A percentile compares a stretch with the other conserved stretches of the same genome.
These are phyloP conservation scores for Allantophomopsis cytisporea DNA, from an alignment of 2,329 filamentous ascomycete genomes.

Conservation along the genomic window DNA sequence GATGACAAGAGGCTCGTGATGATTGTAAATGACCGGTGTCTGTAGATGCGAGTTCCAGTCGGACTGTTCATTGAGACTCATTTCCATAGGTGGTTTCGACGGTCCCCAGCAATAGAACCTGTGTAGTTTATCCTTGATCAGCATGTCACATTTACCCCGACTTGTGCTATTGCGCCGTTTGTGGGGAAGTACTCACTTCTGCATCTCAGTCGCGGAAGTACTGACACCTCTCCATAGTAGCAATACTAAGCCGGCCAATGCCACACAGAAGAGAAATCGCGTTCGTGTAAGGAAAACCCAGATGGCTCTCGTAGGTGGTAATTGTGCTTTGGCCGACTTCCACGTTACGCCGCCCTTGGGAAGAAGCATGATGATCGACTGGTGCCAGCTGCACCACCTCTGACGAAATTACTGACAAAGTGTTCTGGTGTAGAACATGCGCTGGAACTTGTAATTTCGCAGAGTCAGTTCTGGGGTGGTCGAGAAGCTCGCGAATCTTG, in stretches of 20 bases:
- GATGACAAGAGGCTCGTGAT: constrained; percentile 76
- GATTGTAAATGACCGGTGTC: constrained; percentile 93
- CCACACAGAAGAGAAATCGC: constrained; percentile 63
- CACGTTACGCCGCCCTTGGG: constrained; percentile 83
- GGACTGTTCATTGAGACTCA: constrained; percentile 81
- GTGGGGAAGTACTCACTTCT: constrained; percentile 45
- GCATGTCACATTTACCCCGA: background rate
- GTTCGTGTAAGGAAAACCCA: constrained; percentile 61
- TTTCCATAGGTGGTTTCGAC: constrained; percentile 87
- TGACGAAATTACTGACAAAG: background rate
- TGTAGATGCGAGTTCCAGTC: constrained; percentile 81
- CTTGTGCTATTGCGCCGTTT: too few relatives aligned
- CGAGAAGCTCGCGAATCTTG: too few relatives aligned
- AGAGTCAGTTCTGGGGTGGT: too few relatives aligned
- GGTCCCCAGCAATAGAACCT: constrained; percentile 98
- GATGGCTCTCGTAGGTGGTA: constrained; percentile 66
- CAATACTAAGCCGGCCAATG: constrained; percentile 55
- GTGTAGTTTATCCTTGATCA: constrained; percentile 6
- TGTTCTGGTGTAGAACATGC: constrained; percentile 2
- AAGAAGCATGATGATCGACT: constrained; percentile 58
- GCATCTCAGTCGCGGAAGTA: constrained; percentile 72
- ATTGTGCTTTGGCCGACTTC: constrained; percentile 72
- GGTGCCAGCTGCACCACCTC: constrained; percentile 26
- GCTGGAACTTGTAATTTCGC: constrained; percentile 1
- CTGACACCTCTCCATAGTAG: constrained; percentile 82